Evolutionary conservation across 1,284 basidiomycete species (phyloP).

Genomic region (Dichomitus squalens): DNA sequence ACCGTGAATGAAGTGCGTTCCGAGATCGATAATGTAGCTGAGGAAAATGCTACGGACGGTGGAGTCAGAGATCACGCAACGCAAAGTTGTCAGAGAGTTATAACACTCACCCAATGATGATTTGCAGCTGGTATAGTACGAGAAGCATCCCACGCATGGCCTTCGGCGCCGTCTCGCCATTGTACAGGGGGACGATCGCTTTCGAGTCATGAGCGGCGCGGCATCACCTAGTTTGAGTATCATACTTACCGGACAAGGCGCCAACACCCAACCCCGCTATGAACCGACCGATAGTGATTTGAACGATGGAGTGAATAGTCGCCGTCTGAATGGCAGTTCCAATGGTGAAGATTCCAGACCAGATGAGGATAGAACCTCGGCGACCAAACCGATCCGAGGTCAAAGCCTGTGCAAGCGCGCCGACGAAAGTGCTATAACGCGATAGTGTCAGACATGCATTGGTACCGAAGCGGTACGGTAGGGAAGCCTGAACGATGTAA

Average conservation of each 20-base stretch:
- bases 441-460: constrained; percentile 5
- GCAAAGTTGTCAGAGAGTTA: neutral
- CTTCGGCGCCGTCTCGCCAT: constrained; percentile 80
- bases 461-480: neutral
- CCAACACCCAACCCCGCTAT: constrained; percentile 78
- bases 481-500: neutral
- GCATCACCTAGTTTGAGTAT: too few relatives aligned
- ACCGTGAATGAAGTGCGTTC: constrained; percentile 58
- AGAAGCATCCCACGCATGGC: constrained; percentile 73
- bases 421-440: constrained; percentile 59
- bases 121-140: constrained; percentile 78
- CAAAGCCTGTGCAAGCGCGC: constrained; percentile 73
- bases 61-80: neutral
- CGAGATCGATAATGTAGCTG: constrained; percentile 74
- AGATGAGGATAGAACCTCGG: constrained; percentile 72
- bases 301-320: constrained; percentile 59
- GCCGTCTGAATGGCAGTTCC: constrained; percentile 75
- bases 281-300: constrained; percentile 72
- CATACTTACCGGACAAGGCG: constrained; percentile 62
- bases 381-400: constrained; percentile 77
- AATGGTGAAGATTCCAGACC: constrained; percentile 75
- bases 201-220: neutral
- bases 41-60: constrained; percentile 58
- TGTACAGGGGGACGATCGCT: constrained; percentile 82
- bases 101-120: constrained; percentile 60